These are phyloP conservation scores for Podospora comata DNA, from an alignment of 495 filamentous ascomycete genomes.

Conservation along the genomic window DNA sequence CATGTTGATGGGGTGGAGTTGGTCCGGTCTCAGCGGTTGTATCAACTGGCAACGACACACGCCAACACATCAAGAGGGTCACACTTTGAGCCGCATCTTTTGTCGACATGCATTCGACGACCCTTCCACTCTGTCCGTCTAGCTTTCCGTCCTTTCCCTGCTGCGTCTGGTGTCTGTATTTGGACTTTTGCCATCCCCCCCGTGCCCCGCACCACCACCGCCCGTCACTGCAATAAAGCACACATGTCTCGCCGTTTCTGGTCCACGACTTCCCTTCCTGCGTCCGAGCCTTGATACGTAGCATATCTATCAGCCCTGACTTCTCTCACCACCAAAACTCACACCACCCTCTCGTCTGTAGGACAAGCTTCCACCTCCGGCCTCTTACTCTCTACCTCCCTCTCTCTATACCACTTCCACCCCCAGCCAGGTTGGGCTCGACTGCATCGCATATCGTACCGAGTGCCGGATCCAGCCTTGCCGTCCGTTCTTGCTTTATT, in stretches of 20 bases:
- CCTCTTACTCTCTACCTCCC: conserved; percentile 18
- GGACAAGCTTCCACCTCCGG: conserved; percentile 41
- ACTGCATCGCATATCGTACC: conserved; percentile 52
- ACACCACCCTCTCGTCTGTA: conserved; percentile 41
- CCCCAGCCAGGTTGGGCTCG: conserved; percentile 52
- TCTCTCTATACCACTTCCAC: conserved; percentile 27
- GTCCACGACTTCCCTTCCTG: conserved; percentile 41
- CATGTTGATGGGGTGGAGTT: conserved; percentile 57
- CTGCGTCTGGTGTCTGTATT: conserved; percentile 43
- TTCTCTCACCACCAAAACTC: conserved; percentile 27
- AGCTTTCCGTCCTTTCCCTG: conserved; percentile 44
- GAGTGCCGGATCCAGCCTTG: conserved; percentile 37
- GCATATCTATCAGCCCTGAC: conserved; percentile 45
- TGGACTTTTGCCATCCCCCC: conserved; percentile 41
- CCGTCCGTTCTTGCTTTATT: conserved; percentile 21
- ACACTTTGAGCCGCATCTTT: conserved; percentile 61
- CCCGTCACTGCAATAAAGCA: conserved; percentile 58
- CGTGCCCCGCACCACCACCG: conserved; percentile 47
- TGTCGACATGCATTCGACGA: conserved; percentile 50
- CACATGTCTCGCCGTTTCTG: conserved; percentile 58
- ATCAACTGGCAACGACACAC: conserved; percentile 78
- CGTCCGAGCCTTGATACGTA: conserved; percentile 51
- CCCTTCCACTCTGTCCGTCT: conserved; percentile 45
- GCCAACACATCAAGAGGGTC: conserved; percentile 88
- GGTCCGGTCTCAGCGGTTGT: conserved; percentile 57